Evolutionary conservation across 108 stramenopile genomes (phyloP), one percentile per base, ranked within the genome.

Genomic region (Asterionellopsis glacialis): DNA sequence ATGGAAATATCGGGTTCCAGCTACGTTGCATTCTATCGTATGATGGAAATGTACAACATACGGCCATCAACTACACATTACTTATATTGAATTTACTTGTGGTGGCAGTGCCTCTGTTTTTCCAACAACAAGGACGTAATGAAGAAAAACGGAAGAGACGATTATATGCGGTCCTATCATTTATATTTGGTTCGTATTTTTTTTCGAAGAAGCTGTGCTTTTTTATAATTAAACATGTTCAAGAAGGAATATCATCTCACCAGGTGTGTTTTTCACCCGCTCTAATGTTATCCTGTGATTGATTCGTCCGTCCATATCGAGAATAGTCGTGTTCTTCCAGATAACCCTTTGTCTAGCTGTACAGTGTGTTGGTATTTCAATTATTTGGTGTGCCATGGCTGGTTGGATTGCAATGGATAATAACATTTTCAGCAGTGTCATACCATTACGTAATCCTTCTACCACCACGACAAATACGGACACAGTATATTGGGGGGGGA

Each of bases 361-460:
- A 24, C 65, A 56, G 9, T 83, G 82, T 59, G 63, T 62, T 48
- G 82, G 82, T 15, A 59, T 83, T 47, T 77, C 76, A 19, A 83
- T 83, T 51, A 59, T 83, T 22, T 83, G 82, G 82, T 75, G 74
- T 52, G 70, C 77, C 28, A 58, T 68, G 44, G 33, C 61, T 4
- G 77, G 75, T 22, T 81, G 80, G 80, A 54, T 58, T 26, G 38
- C 68, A 2, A 53, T 56, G 68, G 61, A 64, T 25, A 22, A 25
- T 7, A 51, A 18, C 11, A 28, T 33, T 7, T 1, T 33, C 11
- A 10, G 33, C 33, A 33, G 2, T 33, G 33, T 33, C 33, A 2
- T 5, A 33, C n/a, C n/a, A n/a, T n/a, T n/a, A n/a, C n/a, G n/a
- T n/a, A n/a, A n/a, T n/a, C n/a, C n/a, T 33, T 33, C 33, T 22